Base-by-base conservation (phyloP, 139 green algal species). In the Closterium sp. region DNA sequence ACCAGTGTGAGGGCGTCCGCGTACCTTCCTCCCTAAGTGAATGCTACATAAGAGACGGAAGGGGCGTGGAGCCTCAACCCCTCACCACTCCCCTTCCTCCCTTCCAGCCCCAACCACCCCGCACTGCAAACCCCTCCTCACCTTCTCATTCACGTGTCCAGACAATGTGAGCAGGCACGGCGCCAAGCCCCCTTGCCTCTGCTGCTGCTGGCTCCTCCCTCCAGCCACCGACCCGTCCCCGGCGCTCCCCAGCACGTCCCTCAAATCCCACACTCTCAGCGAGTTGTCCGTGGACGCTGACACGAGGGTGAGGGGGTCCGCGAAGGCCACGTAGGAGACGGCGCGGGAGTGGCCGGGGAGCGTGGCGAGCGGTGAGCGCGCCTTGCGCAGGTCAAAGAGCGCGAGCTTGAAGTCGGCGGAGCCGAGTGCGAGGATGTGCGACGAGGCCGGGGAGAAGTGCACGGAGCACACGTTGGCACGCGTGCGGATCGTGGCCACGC, bases 121-220 rank as follows among this genome's bases (percentile, higher is more conserved):
- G 28, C 32, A 5, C 23, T 9, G 6, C 32, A 4, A 3, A 3
- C 84, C 21, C 33, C 84, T 87, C 9, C 33, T 88, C 64, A 92
- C 90, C 90, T 97, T 96, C 89, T 97, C 95, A 64, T 99, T 99
- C 34, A 89, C 64, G 92, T 99, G 97, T 16, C 97, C 97, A 3
- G 64, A 91, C 36, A 92, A 93, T 28, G 90, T 94, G 23, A 92
- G 94, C 31, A 55, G 16, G 16, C 30, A 33, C 32, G 85, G 34
- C 32, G 85, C 34, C 33, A n/a, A 16, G 33, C 28, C 8, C 85
- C 85, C 85, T 19, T 55, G 25, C 19, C 25, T 21, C 33, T 36
- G 9, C n/a, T 88, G 31, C 33, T 88, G 31, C 83, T 86, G 83
- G 9, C 25, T 9, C 83, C n/a, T 12, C 28, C 19, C 10, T 66